These are phyloP conservation scores for Scheffersomyces stambukii DNA, from an alignment of 1,139 yeast genomes.

Conservation along the genomic window DNA sequence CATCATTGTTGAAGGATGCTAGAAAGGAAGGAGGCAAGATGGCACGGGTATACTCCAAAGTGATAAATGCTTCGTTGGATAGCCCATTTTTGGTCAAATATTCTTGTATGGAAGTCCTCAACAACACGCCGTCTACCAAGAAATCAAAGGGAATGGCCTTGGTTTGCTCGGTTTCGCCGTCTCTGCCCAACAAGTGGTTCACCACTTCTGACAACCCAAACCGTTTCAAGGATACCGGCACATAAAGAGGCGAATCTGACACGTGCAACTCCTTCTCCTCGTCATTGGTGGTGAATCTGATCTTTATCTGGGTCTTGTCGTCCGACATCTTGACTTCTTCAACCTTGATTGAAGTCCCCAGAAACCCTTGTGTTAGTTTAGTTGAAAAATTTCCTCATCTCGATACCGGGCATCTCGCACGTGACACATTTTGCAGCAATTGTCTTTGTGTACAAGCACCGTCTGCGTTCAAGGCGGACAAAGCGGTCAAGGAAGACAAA, in stretches of 20 bases:
- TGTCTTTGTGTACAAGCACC: too few relatives aligned
- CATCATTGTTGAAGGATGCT: constrained; percentile 87
- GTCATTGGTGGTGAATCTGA: constrained; percentile 83
- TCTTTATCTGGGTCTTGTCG: constrained; percentile 54
- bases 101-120: constrained; percentile 75
- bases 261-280: constrained; percentile 68
- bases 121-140: constrained; percentile 75
- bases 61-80: constrained; percentile 75
- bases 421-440: too few relatives aligned
- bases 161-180: constrained; percentile 21
- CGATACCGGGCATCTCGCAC: too few relatives aligned
- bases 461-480: too few relatives aligned
- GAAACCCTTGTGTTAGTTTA: too few relatives aligned
- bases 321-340: constrained; percentile 1
- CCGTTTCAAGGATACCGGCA: constrained; percentile 81
- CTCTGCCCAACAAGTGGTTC: constrained; percentile 66
- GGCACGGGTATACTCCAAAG: constrained; percentile 86
- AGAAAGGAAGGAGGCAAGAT: constrained; percentile 89
- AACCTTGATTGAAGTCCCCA: too few relatives aligned
- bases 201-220: constrained; percentile 94
- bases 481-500: too few relatives aligned
- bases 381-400: too few relatives aligned
- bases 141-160: constrained; percentile 88
- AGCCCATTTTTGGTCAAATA: constrained; percentile 74
- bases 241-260: constrained; percentile 80